Evolutionary conservation across 73 alveolate genomes (phyloP).

Genomic region (Stentor roeselii): DNA sequence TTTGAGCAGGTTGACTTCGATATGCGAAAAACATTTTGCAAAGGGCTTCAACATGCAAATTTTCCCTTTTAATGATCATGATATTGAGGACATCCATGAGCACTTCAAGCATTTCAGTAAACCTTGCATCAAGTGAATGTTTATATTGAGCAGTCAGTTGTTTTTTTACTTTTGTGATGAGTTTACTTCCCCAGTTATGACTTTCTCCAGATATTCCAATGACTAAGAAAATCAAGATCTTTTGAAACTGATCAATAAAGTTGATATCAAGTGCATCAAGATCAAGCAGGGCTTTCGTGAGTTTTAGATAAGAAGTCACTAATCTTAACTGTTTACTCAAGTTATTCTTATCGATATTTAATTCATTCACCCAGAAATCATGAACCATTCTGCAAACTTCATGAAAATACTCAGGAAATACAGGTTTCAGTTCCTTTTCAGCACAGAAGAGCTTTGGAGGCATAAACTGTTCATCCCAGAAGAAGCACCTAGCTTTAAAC

Average conservation of each 20-base stretch:
- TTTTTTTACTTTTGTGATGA: background rate
- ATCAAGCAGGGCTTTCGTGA: slow-evolving; percentile 8
- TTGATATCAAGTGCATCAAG: background rate
- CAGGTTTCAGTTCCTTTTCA: background rate
- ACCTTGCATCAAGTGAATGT: background rate
- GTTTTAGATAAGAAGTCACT: background rate
- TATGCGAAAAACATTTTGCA: background rate
- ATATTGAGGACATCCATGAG: background rate
- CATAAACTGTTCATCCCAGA: background rate
- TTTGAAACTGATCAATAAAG: background rate
- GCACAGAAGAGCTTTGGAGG: background rate
- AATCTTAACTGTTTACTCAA: background rate
- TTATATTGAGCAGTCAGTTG: background rate
- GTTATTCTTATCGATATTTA: background rate
- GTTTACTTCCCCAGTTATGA: background rate
- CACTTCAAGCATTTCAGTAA: background rate
- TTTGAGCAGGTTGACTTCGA: background rate
- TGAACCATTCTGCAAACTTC: too few relatives aligned
- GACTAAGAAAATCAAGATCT: background rate
- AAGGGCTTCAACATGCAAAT: slow-evolving; percentile 1
- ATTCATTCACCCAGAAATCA: background rate
- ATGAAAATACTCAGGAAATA: too few relatives aligned
- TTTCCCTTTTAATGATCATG: background rate
- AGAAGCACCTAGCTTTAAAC: background rate
- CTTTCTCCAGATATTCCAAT: background rate